A percentile compares a stretch with the other conserved stretches of the same genome.
These are phyloP conservation scores for Elaeis guineensis DNA, from an alignment of 176 grass and related monocot genomes.

Conservation along the genomic window DNA sequence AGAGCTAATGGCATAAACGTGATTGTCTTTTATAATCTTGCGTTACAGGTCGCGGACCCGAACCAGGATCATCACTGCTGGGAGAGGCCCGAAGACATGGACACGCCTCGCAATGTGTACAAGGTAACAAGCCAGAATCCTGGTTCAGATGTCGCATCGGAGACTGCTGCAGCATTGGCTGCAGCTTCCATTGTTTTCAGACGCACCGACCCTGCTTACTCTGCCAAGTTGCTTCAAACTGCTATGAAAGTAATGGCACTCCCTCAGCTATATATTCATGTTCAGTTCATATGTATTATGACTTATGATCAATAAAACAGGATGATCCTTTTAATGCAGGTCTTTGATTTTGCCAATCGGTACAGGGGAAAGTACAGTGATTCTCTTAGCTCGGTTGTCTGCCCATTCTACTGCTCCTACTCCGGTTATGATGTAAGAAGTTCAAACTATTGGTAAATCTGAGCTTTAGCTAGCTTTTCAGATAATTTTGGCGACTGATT, in stretches of 20 bases:
- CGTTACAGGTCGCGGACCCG: slow-evolving; percentile 47
- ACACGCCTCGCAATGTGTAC: slow-evolving; percentile 45
- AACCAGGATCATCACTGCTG: slow-evolving; percentile 64
- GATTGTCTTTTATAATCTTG: neutral
- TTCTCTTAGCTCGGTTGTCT: slow-evolving; percentile 53
- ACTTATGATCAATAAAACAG: neutral
- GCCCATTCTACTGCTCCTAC: slow-evolving; percentile 71
- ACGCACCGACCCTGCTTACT: slow-evolving; percentile 34
- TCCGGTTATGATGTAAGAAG: slow-evolving; percentile 63
- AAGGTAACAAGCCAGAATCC: slow-evolving; percentile 46
- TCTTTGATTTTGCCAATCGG: slow-evolving; percentile 59
- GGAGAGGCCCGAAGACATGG: slow-evolving; percentile 71
- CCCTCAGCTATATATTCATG: neutral
- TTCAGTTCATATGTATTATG: neutral
- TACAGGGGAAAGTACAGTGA: slow-evolving; percentile 60
- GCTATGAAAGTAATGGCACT: slow-evolving; percentile 8
- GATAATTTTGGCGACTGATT: neutral
- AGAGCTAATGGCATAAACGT: neutral
- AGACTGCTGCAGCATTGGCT: slow-evolving; percentile 59
- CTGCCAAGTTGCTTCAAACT: slow-evolving; percentile 33
- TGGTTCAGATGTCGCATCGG: slow-evolving; percentile 68
- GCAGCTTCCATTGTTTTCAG: slow-evolving; percentile 57
- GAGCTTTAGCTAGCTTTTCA: too few relatives aligned
- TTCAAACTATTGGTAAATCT: neutral
- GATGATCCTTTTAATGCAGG: slow-evolving; percentile 12